Evolutionary conservation across 2,329 filamentous ascomycete species (phyloP).

Genomic region (Emmonsiellopsis sp.): DNA sequence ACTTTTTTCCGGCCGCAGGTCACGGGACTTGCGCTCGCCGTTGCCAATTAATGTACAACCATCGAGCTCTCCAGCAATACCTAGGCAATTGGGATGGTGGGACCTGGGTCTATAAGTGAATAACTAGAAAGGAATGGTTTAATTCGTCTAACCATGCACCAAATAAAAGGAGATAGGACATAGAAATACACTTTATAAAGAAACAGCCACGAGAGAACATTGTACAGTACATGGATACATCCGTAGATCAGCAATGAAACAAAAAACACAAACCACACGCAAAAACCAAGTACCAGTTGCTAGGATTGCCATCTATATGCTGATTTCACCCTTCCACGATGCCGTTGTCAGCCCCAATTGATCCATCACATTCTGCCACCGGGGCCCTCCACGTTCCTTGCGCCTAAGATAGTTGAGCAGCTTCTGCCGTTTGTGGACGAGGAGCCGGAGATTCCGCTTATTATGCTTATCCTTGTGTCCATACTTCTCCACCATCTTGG

Average conservation of each 20-base stretch:
- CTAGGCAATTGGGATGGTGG: too few relatives aligned
- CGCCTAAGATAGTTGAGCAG: constrained; percentile 74
- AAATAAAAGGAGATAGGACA: too few relatives aligned
- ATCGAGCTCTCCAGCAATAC: too few relatives aligned
- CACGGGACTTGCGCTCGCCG: neutral
- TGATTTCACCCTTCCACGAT: constrained; percentile 86
- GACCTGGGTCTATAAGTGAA: too few relatives aligned
- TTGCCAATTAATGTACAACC: too few relatives aligned
- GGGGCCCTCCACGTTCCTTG: constrained; percentile 82
- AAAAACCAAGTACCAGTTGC: constrained; percentile 17
- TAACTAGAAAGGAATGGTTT: too few relatives aligned
- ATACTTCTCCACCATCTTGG: constrained; percentile 59
- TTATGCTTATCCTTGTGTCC: constrained; percentile 87
- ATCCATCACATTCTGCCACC: constrained; percentile 80
- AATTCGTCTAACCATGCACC: too few relatives aligned
- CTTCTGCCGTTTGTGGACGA: constrained; percentile 86
- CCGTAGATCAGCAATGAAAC: neutral
- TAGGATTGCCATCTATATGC: constrained; percentile 40
- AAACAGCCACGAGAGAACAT: neutral
- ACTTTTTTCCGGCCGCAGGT: neutral
- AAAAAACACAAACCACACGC: neutral
- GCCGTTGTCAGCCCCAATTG: constrained; percentile 79
- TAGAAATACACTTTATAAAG: neutral
- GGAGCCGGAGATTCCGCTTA: constrained; percentile 75
- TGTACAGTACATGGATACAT: neutral